phyloP scores from a whole-genome alignment of 345 rosid species.

The Litchi chinensis region DNA sequence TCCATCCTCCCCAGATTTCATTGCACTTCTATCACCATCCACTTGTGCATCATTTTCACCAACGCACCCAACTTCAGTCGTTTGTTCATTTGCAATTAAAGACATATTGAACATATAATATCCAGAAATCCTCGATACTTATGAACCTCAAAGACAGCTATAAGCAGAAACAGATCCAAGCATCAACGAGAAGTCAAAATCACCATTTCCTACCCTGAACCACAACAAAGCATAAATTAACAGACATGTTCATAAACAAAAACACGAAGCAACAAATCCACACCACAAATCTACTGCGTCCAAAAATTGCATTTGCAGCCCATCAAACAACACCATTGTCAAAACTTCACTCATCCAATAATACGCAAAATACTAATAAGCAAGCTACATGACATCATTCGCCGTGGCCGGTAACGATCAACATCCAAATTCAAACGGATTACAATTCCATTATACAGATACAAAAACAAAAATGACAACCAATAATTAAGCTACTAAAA shows the following conservation, averaged over 20 bases:
- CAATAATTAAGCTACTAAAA: no score
- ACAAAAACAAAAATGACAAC: no score
- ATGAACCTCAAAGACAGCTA: conserved; percentile 2
- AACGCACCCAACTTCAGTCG: conserved; percentile 20
- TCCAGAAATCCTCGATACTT: neutral
- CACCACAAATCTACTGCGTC: no score
- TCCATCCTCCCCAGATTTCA: conserved; percentile 27
- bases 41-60: conserved; percentile 20
- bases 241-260: neutral
- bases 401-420: no score
- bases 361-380: no score
- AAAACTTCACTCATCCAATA: no score
- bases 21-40: conserved; percentile 13
- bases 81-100: conserved; percentile 21
- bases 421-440: no score
- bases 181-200: neutral
- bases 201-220: conserved; percentile 2
- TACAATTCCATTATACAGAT: no score
- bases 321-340: no score
- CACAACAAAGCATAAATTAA: neutral
- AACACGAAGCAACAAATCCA: neutral
- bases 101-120: conserved; percentile 27
- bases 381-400: no score
- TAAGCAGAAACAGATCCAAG: neutral
- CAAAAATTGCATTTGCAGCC: no score